A percentile compares a stretch with the other conserved stretches of the same genome.
Conservation (phyloP, 306 rosid species). For the Argentina anserina region DNA sequence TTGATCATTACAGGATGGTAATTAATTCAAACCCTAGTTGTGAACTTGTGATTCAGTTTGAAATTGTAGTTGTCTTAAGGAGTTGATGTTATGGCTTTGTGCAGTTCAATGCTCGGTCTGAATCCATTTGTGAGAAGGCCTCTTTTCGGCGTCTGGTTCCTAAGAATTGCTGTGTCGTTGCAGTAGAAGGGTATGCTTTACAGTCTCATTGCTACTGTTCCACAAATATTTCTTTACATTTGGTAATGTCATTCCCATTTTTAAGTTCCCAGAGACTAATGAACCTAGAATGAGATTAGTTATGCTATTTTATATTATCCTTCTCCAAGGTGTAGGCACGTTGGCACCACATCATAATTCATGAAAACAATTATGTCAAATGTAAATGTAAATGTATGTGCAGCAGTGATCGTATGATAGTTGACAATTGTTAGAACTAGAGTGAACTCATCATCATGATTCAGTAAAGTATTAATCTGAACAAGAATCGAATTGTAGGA, state of each 20-base stretch:
- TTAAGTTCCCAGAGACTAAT: not conserved
- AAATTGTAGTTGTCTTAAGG: no score
- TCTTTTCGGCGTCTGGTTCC: constrained; percentile 77
- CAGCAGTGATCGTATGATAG: not conserved
- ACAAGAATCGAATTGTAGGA: no score
- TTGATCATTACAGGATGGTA: constrained; percentile 82
- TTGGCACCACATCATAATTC: not conserved
- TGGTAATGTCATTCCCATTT: not conserved
- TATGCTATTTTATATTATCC: not conserved
- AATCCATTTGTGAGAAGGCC: constrained; percentile 65
- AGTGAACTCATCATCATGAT: no score
- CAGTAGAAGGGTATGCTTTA: constrained; percentile 69
- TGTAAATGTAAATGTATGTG: not conserved
- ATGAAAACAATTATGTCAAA: not conserved
- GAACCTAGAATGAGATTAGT: not conserved
- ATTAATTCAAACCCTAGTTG: not conserved
- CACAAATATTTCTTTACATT: not conserved
- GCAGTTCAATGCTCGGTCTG: constrained; percentile 89
- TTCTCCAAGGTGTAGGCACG: not conserved
- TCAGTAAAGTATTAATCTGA: no score
- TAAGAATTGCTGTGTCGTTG: constrained; percentile 74
- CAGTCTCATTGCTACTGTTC: no score
- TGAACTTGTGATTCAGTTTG: not conserved
- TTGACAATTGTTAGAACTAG: no score
- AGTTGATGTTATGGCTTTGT: constrained; percentile 7